Percentiles rank a stretch among this genome's conserved stretches.
Conservation (phyloP, 2,329 filamentous ascomycete genomes). For the Colletotrichum camelliae region DNA sequence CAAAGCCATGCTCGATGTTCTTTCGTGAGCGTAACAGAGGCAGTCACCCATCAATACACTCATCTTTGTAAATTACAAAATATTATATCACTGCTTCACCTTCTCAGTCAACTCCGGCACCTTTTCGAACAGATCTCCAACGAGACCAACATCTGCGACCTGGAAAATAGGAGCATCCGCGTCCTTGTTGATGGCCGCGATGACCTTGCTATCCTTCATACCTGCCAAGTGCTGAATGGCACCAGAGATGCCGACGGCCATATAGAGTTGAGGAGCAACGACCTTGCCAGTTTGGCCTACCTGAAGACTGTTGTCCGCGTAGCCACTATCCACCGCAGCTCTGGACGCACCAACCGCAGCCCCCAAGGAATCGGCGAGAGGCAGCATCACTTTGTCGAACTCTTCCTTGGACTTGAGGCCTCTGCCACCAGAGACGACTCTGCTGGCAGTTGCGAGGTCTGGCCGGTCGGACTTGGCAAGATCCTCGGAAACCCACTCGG, state of each 20-base stretch:
- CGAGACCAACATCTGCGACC: conserved; percentile 92
- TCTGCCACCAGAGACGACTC: conserved; percentile 91
- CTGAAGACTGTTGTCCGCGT: conserved; percentile 97
- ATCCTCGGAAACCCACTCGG: conserved; percentile 94
- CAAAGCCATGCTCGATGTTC: conserved; percentile 58
- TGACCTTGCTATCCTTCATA: conserved; percentile 99
- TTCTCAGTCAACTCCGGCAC: conserved; percentile 97
- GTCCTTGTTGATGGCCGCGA: conserved; percentile 98
- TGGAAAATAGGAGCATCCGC: conserved; percentile 97
- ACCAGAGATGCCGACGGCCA: conserved; percentile 94
- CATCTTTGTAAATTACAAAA: neutral
- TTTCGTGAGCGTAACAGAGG: conserved; percentile 46
- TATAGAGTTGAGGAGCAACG: conserved; percentile 92
- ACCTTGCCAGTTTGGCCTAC: conserved; percentile 99
- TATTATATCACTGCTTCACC: conserved; percentile 61
- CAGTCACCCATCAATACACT: neutral
- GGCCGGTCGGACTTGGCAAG: conserved; percentile 92
- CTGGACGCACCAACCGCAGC: conserved; percentile 96
- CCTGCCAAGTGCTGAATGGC: conserved; percentile 98
- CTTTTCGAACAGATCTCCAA: conserved; percentile 94
- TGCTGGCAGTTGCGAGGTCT: conserved; percentile 86
- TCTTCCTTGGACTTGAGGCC: conserved; percentile 98
- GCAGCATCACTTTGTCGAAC: conserved; percentile 91
- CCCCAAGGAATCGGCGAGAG: conserved; percentile 88
- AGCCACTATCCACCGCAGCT: conserved; percentile 95